Evolutionary conservation across 2,329 filamentous ascomycete genomes (phyloP).

Genomic region (Calonectria pteridis): DNA sequence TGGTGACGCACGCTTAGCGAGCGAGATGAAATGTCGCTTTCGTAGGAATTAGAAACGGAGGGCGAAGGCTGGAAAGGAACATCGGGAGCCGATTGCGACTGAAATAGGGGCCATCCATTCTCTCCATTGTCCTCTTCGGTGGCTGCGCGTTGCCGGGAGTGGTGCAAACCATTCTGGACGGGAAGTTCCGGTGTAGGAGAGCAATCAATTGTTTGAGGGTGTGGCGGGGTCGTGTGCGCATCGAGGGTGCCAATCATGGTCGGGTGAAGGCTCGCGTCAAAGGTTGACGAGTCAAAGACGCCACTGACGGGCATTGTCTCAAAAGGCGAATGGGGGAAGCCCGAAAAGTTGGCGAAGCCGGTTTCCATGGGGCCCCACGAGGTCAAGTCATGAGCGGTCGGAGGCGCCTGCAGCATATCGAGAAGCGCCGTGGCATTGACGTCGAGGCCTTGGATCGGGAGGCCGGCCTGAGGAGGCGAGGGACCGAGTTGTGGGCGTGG

Average conservation of each 20-base stretch:
- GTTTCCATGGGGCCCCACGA: constrained; percentile 45
- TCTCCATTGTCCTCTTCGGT: constrained; percentile 43
- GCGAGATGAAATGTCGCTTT: constrained; percentile 42
- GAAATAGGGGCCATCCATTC: constrained; percentile 42
- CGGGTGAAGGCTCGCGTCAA: constrained; percentile 41
- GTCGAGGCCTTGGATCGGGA: constrained; percentile 40
- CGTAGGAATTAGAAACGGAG: constrained; percentile 44
- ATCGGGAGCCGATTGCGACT: constrained; percentile 40
- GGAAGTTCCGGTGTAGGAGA: constrained; percentile 39
- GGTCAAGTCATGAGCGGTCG: constrained; percentile 42
- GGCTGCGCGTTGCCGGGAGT: constrained; percentile 32
- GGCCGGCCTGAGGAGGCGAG: constrained; percentile 37
- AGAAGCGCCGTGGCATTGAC: constrained; percentile 44
- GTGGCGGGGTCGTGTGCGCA: constrained; percentile 31
- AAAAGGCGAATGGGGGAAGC: constrained; percentile 40
- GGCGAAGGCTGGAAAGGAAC: constrained; percentile 43
- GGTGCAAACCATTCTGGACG: constrained; percentile 28
- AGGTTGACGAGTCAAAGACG: constrained; percentile 41
- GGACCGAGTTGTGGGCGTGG: constrained; percentile 42
- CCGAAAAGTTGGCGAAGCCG: constrained; percentile 39
- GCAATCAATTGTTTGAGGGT: constrained; percentile 37
- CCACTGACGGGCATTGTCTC: constrained; percentile 41
- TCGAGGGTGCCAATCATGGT: constrained; percentile 37
- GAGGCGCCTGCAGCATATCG: constrained; percentile 46
- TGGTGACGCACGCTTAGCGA: constrained; percentile 43